A percentile compares a stretch with the other conserved stretches of the same genome.
Evolutionary conservation across 495 filamentous ascomycete species (phyloP).

Genomic region (Aspergillus sparsus): DNA sequence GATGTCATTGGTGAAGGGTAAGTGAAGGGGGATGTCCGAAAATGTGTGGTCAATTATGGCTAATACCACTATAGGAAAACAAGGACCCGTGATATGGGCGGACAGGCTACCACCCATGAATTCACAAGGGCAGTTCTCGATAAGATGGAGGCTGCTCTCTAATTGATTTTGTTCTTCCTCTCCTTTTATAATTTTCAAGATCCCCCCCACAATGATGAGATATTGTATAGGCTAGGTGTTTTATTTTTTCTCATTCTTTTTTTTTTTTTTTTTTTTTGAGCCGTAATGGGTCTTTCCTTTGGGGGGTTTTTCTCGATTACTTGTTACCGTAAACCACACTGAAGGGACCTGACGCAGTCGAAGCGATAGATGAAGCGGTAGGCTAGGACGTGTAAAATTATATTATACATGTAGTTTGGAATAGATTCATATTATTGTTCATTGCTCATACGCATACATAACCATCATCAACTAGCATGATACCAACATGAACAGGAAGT

Average conservation of each 20-base stretch:
- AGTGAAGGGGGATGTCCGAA: conserved; percentile 45
- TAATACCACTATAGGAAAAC: conserved; percentile 58
- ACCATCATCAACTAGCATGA: neutral
- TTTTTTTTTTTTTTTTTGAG: neutral
- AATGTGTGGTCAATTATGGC: conserved; percentile 32
- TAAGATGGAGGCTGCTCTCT: conserved; percentile 78
- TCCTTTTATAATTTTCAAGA: conserved; percentile 22
- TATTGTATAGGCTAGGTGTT: conserved; percentile 19
- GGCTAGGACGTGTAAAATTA: conserved; percentile 27
- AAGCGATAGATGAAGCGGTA: conserved; percentile 32
- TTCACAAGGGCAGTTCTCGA: conserved; percentile 91
- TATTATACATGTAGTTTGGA: conserved; percentile 19
- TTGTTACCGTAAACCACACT: conserved; percentile 32
- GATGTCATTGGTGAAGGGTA: conserved; percentile 93
- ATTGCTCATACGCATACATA: conserved; percentile 4
- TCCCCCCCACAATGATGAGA: conserved; percentile 26
- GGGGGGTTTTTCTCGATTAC: conserved; percentile 39
- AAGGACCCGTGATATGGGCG: conserved; percentile 94
- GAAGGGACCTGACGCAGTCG: conserved; percentile 31
- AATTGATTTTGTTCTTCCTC: conserved; percentile 27
- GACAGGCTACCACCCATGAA: conserved; percentile 82
- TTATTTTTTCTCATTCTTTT: neutral
- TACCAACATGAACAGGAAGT: neutral
- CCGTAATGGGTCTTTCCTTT: conserved; percentile 11
- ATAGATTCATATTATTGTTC: conserved; percentile 16